phyloP scores from a whole-genome alignment of 2,329 filamentous ascomycete species.

The Cladophialophora exuberans region DNA sequence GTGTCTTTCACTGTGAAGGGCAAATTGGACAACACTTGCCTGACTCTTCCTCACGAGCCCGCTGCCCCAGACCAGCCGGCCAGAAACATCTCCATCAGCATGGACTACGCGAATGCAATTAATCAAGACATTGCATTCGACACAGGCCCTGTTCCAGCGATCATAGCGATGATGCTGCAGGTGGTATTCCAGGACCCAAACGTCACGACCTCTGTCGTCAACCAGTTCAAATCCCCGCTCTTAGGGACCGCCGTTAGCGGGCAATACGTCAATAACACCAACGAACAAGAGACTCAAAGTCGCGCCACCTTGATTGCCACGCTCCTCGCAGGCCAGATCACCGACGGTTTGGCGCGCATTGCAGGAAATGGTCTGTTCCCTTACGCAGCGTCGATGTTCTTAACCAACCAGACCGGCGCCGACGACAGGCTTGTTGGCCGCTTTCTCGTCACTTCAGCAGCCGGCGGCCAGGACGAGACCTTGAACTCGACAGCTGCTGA shows the following conservation, averaged over 20 bases:
- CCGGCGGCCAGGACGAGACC: slow-evolving; percentile 20
- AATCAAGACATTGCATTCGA: slow-evolving; percentile 24
- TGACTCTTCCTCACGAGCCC: slow-evolving; percentile 5
- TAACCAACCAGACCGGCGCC: slow-evolving; percentile 23
- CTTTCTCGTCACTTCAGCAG: slow-evolving; percentile 19
- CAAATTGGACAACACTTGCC: slow-evolving; percentile 12
- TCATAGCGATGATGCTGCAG: slow-evolving; percentile 19
- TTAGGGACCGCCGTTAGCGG: slow-evolving; percentile 2
- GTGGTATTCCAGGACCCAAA: slow-evolving; percentile 4
- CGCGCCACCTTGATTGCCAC: slow-evolving; percentile 25
- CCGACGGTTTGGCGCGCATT: slow-evolving; percentile 25
- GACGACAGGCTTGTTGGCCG: slow-evolving; percentile 19
- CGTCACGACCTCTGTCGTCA: slow-evolving; percentile 10
- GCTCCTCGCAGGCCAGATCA: slow-evolving; percentile 19
- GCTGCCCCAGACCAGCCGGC: background rate
- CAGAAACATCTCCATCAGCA: slow-evolving; percentile 22
- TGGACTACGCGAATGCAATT: slow-evolving; percentile 23
- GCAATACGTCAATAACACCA: slow-evolving; percentile 1
- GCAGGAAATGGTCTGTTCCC: slow-evolving; percentile 25
- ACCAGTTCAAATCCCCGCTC: slow-evolving; percentile 21
- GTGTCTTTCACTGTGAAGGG: slow-evolving; percentile 18
- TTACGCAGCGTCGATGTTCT: slow-evolving; percentile 24
- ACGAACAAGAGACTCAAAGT: slow-evolving; percentile 9
- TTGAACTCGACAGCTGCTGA: slow-evolving; percentile 21
- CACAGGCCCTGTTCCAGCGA: slow-evolving; percentile 3